A percentile compares a stretch with the other conserved stretches of the same genome.
Evolutionary conservation across 2,329 filamentous ascomycete genomes (phyloP).

Genomic region (Helotiales sp.): DNA sequence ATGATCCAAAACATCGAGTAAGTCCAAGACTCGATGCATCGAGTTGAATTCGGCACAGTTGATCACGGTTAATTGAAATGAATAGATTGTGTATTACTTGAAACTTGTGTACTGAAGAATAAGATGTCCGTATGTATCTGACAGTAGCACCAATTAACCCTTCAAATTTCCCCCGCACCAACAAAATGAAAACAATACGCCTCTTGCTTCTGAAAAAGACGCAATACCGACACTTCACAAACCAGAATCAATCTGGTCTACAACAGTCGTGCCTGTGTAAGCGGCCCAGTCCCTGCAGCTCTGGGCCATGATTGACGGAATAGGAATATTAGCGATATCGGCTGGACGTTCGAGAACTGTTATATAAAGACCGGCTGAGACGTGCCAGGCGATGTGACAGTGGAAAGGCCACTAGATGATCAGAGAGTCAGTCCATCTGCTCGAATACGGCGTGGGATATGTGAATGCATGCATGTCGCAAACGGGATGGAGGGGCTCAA

Average conservation of each 20-base stretch:
- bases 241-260: conserved; percentile 60
- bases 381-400: conserved; percentile 59
- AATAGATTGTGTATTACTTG: no score
- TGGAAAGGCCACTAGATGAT: conserved; percentile 61
- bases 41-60: no score
- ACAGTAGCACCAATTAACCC: not conserved
- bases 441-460: no score
- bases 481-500: no score
- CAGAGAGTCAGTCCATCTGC: no score
- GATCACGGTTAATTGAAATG: no score
- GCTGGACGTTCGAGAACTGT: conserved; percentile 49
- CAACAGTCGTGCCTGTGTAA: conserved; percentile 54
- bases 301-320: conserved; percentile 55
- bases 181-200: not conserved
- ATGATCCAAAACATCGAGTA: no score
- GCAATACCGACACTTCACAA: not conserved
- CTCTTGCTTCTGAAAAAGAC: not conserved
- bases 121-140: not conserved
- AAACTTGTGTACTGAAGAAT: not conserved
- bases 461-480: no score
- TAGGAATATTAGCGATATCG: conserved; percentile 47
- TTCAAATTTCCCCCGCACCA: not conserved
- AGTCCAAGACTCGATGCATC: no score
- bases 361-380: conserved; percentile 49
- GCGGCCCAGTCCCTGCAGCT: conserved; percentile 58